phyloP scores from a whole-genome alignment of 768 basidiomycete genomes.

The Boletus rubropictus region DNA sequence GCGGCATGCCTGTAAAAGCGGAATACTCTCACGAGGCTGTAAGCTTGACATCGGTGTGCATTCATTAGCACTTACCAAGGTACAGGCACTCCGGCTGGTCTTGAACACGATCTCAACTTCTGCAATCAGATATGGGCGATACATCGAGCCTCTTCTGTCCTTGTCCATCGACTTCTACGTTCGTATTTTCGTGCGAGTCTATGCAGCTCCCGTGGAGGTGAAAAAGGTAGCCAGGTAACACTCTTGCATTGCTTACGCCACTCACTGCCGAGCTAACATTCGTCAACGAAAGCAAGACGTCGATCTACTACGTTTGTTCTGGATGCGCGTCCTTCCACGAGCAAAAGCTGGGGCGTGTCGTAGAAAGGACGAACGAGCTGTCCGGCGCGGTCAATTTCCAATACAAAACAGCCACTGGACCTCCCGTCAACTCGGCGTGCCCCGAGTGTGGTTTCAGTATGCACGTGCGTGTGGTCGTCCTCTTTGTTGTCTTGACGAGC shows the following conservation, averaged over 20 bases:
- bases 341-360: conserved; percentile 77
- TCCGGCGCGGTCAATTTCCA: conserved; percentile 53
- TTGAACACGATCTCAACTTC: conserved; percentile 79
- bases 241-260: background rate
- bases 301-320: conserved; percentile 78
- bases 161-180: conserved; percentile 98
- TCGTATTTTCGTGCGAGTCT: conserved; percentile 79
- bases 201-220: conserved; percentile 70
- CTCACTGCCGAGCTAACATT: conserved; percentile 2
- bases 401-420: conserved; percentile 72
- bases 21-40: conserved; percentile 95
- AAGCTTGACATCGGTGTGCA: conserved; percentile 24
- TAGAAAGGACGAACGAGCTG: conserved; percentile 52
- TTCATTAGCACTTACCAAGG: conserved; percentile 1
- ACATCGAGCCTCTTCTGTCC: conserved; percentile 82
- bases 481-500: background rate
- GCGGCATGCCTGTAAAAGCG: conserved; percentile 82
- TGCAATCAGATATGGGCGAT: conserved; percentile 88
- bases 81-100: conserved; percentile 84
- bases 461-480: conserved; percentile 53
- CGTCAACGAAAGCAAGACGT: conserved; percentile 61
- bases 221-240: conserved; percentile 77
- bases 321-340: conserved; percentile 77
- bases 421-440: conserved; percentile 62
- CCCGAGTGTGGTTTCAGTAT: conserved; percentile 73